Conservation (phyloP, 495 filamentous ascomycete genomes). For the Xylaria intraflava region DNA sequence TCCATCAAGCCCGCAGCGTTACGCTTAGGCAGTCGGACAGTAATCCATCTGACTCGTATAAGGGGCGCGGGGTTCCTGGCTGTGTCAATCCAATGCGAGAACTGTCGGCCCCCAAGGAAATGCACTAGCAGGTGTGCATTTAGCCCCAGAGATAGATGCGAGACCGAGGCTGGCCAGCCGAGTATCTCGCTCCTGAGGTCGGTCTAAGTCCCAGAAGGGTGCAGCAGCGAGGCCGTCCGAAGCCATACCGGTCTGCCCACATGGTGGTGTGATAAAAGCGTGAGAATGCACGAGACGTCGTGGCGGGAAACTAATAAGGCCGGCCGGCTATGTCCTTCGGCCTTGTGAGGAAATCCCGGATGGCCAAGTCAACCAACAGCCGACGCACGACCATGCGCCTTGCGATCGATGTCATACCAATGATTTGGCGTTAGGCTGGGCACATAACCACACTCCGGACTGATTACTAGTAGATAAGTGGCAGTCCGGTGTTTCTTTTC, state of each 20-base stretch:
- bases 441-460: background rate
- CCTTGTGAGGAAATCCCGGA: background rate
- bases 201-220: background rate
- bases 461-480: background rate
- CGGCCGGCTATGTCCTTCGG: background rate
- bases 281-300: background rate
- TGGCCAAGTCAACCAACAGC: background rate
- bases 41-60: background rate
- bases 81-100: background rate
- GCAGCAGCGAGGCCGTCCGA: background rate
- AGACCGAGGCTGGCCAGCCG: slow-evolving; percentile 5
- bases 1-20: background rate
- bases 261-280: background rate
- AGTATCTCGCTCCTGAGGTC: background rate
- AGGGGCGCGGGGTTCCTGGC: background rate
- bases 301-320: background rate
- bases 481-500: background rate
- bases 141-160: background rate
- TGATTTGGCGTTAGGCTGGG: background rate
- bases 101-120: background rate
- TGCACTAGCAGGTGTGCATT: slow-evolving; percentile 1
- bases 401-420: background rate
- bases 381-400: background rate
- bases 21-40: background rate
- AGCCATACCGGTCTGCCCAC: background rate